Evolutionary conservation across 1,284 basidiomycete species (phyloP), one percentile per base, ranked within the genome.

Genomic region (Naganishia albida): DNA sequence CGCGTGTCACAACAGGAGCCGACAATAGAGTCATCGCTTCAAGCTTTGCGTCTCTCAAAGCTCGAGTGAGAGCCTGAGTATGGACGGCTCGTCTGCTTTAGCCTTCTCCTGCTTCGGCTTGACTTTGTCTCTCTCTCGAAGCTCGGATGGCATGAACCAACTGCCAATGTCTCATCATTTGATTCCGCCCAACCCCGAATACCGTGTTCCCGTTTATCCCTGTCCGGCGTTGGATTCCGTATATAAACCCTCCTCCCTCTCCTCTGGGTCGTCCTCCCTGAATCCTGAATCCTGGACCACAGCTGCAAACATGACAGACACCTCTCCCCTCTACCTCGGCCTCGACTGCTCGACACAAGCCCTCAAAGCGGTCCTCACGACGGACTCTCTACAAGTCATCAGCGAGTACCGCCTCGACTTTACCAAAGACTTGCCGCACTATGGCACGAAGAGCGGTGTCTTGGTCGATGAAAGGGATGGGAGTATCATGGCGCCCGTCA

Each of bases 321-420:
- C 20, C 26, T 48, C 64, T 20, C 64, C 56, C 8, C 84, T 88
- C 63, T 93, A 92, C 76, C 86, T 94, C 28, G 91, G 92, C 15
- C 83, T 94, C 64, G 91, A 95, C 77, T 83, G 91, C 52, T 91
- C 89, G 7, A 94, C 91, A 0, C 91, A 96, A 75, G 88, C 90
- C 62, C 84, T 93, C 71, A 94, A 93, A 77, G 87, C 85, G 7
- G 81, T 88, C 49, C 75, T 93, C 50, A 84, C 90, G 68, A 80
- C 85, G 25, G 81, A 85, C 46, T 81, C 86, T 60, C 83, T 85
- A 46, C 77, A 81, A 23, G 82, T 90, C 53, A 80, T 90, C 3
- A 84, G 87, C 71, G 89, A 93, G 75, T 82, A 85, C 16, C 82
- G 87, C 10, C 87, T 94, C 39, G 84, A 89, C 73, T 94, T 93